Conservation (phyloP, 2,329 filamentous ascomycete species). For the Stagonosporopsis chrysanthemi region DNA sequence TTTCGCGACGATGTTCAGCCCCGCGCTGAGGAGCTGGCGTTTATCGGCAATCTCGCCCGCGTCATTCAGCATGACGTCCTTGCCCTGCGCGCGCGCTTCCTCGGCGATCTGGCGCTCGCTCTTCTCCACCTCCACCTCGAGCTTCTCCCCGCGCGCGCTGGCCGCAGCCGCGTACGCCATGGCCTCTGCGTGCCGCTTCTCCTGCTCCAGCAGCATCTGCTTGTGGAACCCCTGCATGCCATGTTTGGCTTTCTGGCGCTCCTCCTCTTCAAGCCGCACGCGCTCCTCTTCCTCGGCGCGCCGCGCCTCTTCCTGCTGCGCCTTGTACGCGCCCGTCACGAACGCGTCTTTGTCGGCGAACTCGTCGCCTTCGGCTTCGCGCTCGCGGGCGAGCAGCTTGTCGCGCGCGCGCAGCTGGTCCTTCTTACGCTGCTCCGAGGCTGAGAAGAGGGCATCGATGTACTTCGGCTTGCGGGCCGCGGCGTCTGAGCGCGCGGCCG, state of each 20-base stretch:
- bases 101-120: constrained; percentile 70
- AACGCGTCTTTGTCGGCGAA: constrained; percentile 86
- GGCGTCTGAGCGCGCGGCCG: constrained; percentile 61
- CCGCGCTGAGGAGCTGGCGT: constrained; percentile 77
- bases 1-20: constrained; percentile 74
- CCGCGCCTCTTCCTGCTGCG: constrained; percentile 78
- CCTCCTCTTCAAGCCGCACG: constrained; percentile 69
- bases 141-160: constrained; percentile 27
- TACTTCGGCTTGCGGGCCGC: constrained; percentile 75
- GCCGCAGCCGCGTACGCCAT: constrained; percentile 68
- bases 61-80: constrained; percentile 76
- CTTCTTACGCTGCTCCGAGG: constrained; percentile 78
- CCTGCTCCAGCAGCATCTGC: constrained; percentile 73
- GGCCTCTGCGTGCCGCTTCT: constrained; percentile 72
- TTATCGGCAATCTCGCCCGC: constrained; percentile 86
- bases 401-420: constrained; percentile 81
- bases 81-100: constrained; percentile 70
- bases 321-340: constrained; percentile 82
- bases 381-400: constrained; percentile 78
- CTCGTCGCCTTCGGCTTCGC: constrained; percentile 81
- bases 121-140: constrained; percentile 54
- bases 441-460: constrained; percentile 75
- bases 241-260: constrained; percentile 68
- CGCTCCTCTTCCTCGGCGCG: constrained; percentile 76
- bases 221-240: constrained; percentile 83